A percentile compares a stretch with the other conserved stretches of the same genome.
Evolutionary conservation across 2,329 filamentous ascomycete species (phyloP).

Genomic region (Trichoderma afroharzianum): DNA sequence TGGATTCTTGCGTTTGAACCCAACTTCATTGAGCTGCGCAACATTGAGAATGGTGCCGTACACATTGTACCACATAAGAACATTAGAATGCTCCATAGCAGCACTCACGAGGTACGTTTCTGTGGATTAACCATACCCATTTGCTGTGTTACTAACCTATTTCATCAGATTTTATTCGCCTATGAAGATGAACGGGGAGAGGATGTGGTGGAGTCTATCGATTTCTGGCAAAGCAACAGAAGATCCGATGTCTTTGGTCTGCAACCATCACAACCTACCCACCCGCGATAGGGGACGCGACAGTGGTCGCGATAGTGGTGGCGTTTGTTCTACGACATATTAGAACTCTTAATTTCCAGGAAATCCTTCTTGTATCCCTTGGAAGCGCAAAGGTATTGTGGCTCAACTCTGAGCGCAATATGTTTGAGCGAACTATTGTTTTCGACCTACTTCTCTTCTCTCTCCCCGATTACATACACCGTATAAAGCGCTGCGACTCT

Average conservation of each 20-base stretch:
- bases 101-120: slow-evolving; percentile 81
- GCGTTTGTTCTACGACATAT: background rate
- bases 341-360: slow-evolving; percentile 22
- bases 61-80: slow-evolving; percentile 97
- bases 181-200: slow-evolving; percentile 95
- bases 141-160: background rate
- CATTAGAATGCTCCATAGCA: slow-evolving; percentile 95
- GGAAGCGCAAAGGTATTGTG: slow-evolving; percentile 19
- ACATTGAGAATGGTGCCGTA: slow-evolving; percentile 90
- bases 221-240: slow-evolving; percentile 82
- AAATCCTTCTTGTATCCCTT: slow-evolving; percentile 29
- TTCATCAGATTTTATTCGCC: slow-evolving; percentile 81
- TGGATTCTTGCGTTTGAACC: slow-evolving; percentile 97
- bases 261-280: background rate
- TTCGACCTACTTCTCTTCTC: slow-evolving; percentile 14
- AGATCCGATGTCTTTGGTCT: slow-evolving; percentile 41
- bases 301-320: slow-evolving; percentile 17
- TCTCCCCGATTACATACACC: slow-evolving; percentile 15
- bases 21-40: slow-evolving; percentile 94
- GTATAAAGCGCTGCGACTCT: slow-evolving; percentile 9
- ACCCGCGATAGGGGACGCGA: slow-evolving; percentile 15
- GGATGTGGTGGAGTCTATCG: slow-evolving; percentile 89
- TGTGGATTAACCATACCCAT: background rate
- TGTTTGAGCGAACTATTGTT: slow-evolving; percentile 21
- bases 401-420: slow-evolving; percentile 19